Base-by-base conservation (phyloP, 495 filamentous ascomycete species). In the Penicillium soppii region DNA sequence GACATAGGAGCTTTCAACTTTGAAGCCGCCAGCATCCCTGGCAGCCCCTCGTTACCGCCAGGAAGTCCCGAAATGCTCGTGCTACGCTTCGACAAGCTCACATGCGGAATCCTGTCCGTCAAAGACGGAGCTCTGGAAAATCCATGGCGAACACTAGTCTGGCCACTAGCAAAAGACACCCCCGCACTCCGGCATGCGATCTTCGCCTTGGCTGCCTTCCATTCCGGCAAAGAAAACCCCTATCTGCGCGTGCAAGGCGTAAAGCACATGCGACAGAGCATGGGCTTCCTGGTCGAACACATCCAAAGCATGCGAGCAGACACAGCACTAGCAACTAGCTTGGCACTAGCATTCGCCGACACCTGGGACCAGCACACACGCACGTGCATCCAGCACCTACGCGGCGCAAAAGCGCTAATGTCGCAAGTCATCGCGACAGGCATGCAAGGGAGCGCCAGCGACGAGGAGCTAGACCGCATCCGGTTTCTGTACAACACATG, bases 141-240 rank as follows among this genome's bases (percentile, higher is more conserved):
- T 56, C 88, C 88, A 2, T 92, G 88, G 88, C 76, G 85, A 30
- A 90, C 79, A 0, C 71, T 88, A 19, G 70, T 92, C 7, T 90
- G 85, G 85, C 88, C 88, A 1, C 56, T 92, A 30, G 86, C 84
- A 6, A 74, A 70, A 54, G 75, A 83, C 19, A 86, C 78, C 9
- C 82, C 86, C 1, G 85, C 86, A 2, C 65, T 92, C n/a, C 87
- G 83, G 44, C 83, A 91, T 73, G 88, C 88, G 7, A 80, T 92
- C 43, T 81, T 82, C 40, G 82, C 88, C 0, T 82, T 92, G 76
- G 85, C 88, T 3, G 84, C 85, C 2, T 92, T 90, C 61, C 88
- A 91, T 56, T 80, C 79, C n/a, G 81, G 81, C 17, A 81, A 79
- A 47, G 75, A 86, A 30, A 67, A 73, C 10, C 79, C 79, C 3